Evolutionary conservation across 2,329 filamentous ascomycete genomes (phyloP), one percentile per base, ranked within the genome.

Genomic region (Fusarium aywerte): DNA sequence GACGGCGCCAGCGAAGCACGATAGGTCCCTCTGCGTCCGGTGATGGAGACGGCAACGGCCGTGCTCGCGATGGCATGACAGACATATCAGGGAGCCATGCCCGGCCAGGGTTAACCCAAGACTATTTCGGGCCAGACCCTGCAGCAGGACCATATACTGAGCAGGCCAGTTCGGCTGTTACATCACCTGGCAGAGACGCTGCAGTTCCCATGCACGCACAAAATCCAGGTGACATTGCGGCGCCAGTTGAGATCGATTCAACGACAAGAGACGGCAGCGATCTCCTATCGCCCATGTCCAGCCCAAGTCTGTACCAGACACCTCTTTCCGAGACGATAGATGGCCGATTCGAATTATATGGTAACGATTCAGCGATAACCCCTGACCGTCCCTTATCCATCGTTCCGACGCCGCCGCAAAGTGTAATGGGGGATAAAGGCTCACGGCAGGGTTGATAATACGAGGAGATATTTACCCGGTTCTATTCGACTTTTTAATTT

Each of bases 191-290:
- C 4, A 68, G 63, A n/a, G 66, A 67, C n/a, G 75, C 78, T 32
- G 80, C 80, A 1, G 82, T 84, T 21, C 80, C 82, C 4, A 52
- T 78, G 21, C 73, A 74, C 42, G 84, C 85, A 9, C 76, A 84
- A 13, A 77, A 76, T 15, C 84, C 85, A 5, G 79, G 77, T 11
- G 84, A 87, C 67, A 85, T 86, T 38, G 74, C 79, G 1, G 78
- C 77, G 20, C 81, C 85, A 5, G 84, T 88, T 4, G 86, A 89
- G 77, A 84, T 89, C 13, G 84, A 82, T 60, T 81, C 81, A 43
- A 68, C 66, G 5, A 36, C 42, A 48, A 45, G 55, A 49, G 67
- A 65, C 16, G 47, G 62, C 25, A 70, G 50, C 10, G 59, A 59
- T 12, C 33, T 60, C 15, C 15, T 72, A 5, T 73, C 73, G 8